These are phyloP conservation scores for Eudorina sp. DNA, from an alignment of 139 green algal genomes.

Conservation along the genomic window DNA sequence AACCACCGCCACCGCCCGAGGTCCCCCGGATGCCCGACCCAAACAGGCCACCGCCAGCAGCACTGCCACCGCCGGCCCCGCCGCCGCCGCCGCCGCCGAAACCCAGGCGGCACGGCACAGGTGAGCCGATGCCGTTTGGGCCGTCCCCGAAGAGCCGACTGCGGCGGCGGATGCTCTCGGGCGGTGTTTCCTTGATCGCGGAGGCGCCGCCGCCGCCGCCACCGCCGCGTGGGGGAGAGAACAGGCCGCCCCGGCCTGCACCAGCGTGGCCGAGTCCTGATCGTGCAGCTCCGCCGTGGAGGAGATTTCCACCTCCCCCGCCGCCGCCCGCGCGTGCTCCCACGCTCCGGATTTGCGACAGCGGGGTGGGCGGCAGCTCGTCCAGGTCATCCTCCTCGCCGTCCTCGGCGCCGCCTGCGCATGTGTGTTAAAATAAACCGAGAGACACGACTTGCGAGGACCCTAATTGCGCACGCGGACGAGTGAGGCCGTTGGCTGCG, in stretches of 20 bases:
- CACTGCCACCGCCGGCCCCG: too few species aligned
- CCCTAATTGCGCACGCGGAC: too few species aligned
- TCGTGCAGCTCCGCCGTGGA: not conserved
- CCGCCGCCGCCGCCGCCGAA: not conserved
- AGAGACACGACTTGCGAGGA: too few species aligned
- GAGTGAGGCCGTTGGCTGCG: too few species aligned
- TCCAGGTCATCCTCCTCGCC: not conserved
- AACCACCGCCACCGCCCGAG: too few species aligned
- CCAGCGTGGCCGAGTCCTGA: too few species aligned
- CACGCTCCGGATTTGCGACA: not conserved
- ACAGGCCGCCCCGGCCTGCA: not conserved
- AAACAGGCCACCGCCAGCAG: too few species aligned
- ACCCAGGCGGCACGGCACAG: slow-evolving; percentile 7
- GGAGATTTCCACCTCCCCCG: too few species aligned
- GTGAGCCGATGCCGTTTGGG: not conserved
- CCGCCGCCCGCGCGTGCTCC: too few species aligned
- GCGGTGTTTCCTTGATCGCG: slow-evolving; percentile 19
- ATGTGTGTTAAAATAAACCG: too few species aligned
- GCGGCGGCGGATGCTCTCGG: slow-evolving; percentile 1
- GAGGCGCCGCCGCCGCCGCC: not conserved
- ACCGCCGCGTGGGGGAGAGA: slow-evolving; percentile 2
- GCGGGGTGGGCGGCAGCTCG: slow-evolving; percentile 38
- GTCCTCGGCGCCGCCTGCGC: not conserved
- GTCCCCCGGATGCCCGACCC: too few species aligned
- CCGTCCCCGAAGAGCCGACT: not conserved